Conservation (phyloP, 306 rosid species). For the Senna tora region DNA sequence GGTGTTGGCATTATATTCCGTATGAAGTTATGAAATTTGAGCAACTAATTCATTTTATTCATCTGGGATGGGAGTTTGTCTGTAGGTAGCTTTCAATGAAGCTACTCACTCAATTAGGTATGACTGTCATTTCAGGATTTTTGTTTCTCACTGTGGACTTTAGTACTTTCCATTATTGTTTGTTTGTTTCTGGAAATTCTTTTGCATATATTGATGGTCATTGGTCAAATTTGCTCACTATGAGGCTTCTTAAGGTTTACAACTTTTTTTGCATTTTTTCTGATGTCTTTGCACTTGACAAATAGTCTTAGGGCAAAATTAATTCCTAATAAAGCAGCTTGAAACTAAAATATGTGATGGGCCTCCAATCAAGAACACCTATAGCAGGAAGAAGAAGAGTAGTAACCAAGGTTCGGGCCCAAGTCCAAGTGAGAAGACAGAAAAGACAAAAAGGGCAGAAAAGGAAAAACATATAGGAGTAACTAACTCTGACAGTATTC, state of each 20-base stretch:
- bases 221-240: constrained; percentile 16
- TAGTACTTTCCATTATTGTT: not conserved
- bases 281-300: constrained; percentile 13
- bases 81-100: constrained; percentile 69
- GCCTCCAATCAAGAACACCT: no score
- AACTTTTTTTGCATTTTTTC: not conserved
- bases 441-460: no score
- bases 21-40: constrained; percentile 63
- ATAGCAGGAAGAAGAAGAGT: no score
- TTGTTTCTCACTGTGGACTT: constrained; percentile 1
- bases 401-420: no score
- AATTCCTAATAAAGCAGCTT: not conserved
- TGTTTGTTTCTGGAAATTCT: constrained; percentile 1
- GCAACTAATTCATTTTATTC: constrained; percentile 49
- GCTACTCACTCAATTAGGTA: constrained; percentile 76
- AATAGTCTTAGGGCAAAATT: not conserved
- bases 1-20: constrained; percentile 75
- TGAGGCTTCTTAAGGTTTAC: not conserved
- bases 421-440: no score
- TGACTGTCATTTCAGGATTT: constrained; percentile 32
- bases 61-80: constrained; percentile 82
- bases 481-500: no score
- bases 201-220: constrained; percentile 21
- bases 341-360: not conserved
- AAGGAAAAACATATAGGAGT: no score